Percentiles rank a stretch among this genome's conserved stretches.
phyloP scores from a whole-genome alignment of 768 basidiomycete species.

The Mycena capillaripes region DNA sequence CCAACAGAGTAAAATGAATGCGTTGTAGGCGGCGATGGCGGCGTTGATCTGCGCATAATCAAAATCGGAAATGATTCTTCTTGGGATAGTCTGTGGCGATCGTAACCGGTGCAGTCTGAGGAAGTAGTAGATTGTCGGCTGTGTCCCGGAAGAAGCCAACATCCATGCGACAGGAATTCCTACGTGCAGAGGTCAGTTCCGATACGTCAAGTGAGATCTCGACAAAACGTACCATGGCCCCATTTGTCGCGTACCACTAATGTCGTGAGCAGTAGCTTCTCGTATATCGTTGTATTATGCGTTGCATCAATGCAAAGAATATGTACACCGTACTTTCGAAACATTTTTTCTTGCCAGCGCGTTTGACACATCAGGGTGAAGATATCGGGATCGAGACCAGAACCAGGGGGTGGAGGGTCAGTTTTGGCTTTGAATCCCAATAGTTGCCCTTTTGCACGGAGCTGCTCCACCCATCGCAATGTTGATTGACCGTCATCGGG shows the following conservation, averaged over 20 bases:
- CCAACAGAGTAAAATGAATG: neutral
- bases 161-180: neutral
- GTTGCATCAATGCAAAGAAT: neutral
- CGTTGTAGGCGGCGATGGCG: neutral
- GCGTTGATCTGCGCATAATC: neutral
- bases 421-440: neutral
- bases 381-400: neutral
- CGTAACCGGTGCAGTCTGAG: neutral
- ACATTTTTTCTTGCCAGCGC: neutral
- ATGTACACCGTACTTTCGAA: neutral
- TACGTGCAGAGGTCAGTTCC: neutral
- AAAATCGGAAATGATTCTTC: neutral
- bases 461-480: neutral
- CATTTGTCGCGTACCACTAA: neutral
- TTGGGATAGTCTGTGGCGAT: neutral
- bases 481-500: no score
- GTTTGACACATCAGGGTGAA: neutral
- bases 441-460: neutral
- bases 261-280: neutral
- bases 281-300: neutral
- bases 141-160: neutral
- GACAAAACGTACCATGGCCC: neutral
- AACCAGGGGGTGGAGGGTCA: no score
- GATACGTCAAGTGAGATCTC: neutral
- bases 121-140: neutral